Base-by-base conservation (phyloP, 2,329 filamentous ascomycete species). In the Blastomyces gilchristii region DNA sequence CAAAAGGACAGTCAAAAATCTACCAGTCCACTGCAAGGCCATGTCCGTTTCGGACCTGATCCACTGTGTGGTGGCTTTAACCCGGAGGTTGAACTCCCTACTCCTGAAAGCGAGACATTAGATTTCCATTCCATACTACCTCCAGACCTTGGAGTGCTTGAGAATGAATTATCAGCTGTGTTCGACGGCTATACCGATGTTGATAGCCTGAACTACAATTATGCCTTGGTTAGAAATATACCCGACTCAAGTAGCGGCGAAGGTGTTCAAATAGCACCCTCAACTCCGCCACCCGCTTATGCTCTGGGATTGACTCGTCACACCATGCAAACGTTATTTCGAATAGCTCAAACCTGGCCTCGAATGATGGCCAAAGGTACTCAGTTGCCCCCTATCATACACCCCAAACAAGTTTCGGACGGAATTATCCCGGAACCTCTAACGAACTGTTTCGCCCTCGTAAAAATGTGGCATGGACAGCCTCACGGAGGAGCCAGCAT, bases 401-500 rank as follows among this genome's bases (percentile, higher is more conserved):
- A 77, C 64, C 67, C 68, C 39, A 67, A 64, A 12, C 66, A 71
- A 50, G 66, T 68, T 2, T 59, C 53, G 31, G n/a, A 34, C 22
- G 57, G 63, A 25, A 67, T 62, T 25, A 67, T 68, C 12, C 71
- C 73, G 1, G 64, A 63, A 47, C 74, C 73, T 11, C 69, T 77
- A 47, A 69, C 70, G 16, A 74, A 73, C 34, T 77, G 75, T 62
- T 70, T 75, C 61, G 70, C 71, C 2, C 64, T 78, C 25, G 69
- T 69, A 14, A 75, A 74, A 63, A 74, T 77, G 72, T 78, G 76
- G 76, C 67, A 71, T 53, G 69, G 69, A 0, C 71, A 74, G 62
- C 68, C 67, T 8, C 65, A 70, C 22, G 69, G 68, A 11, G 68
- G 70, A 22, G 68, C 65, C n/a, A 66, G 71, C 11, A 67, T 76